These are phyloP conservation scores for Spergularia azorica DNA, from an alignment of 179 eudicot genomes.

Conservation along the genomic window DNA sequence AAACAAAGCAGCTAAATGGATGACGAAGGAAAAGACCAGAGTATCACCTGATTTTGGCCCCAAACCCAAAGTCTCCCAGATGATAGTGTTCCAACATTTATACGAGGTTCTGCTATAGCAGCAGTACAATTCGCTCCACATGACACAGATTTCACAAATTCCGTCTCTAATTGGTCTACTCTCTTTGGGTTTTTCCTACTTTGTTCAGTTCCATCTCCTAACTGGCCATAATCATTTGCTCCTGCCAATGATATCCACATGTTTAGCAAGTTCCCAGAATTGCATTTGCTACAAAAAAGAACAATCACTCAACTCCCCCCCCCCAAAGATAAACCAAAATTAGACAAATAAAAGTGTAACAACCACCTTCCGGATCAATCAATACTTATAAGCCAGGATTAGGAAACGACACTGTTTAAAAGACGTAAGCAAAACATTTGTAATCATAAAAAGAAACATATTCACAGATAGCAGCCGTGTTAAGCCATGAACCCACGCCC, in stretches of 20 bases:
- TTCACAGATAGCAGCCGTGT: not conserved
- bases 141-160: constrained; percentile 80
- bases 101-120: constrained; percentile 94
- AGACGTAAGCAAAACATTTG: no score
- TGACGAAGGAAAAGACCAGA: not conserved
- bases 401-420: not conserved
- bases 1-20: no score
- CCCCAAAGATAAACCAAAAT: not conserved
- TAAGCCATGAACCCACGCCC: not conserved
- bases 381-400: not conserved
- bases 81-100: constrained; percentile 69
- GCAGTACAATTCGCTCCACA: constrained; percentile 99
- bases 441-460: not conserved
- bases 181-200: constrained; percentile 73
- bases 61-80: constrained; percentile 95
- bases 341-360: not conserved
- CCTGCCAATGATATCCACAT: constrained; percentile 49
- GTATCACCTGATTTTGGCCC: constrained; percentile 98
- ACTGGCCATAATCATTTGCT: constrained; percentile 96
- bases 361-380: not conserved
- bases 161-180: constrained; percentile 67
- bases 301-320: not conserved
- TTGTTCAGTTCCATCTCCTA: constrained; percentile 98
- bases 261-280: constrained; percentile 8
- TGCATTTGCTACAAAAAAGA: constrained; percentile 1